Evolutionary conservation across 345 rosid genomes (phyloP), one percentile per base, ranked within the genome.

Genomic region (Hirschfeldia incana): DNA sequence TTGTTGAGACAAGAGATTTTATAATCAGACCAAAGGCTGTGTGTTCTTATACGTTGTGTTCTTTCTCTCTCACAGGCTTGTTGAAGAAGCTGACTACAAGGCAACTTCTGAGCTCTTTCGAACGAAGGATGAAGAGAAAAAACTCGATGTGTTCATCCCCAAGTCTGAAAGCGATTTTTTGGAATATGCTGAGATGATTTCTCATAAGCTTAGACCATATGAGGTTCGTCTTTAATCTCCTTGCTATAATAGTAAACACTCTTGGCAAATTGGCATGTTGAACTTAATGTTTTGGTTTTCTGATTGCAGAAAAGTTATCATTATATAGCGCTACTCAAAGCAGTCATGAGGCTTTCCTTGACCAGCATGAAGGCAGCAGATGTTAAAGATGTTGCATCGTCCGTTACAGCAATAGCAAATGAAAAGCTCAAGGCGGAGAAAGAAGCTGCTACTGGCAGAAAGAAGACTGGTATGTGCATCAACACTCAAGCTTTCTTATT

Each of bases 351-450:
- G 86, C 82, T 85, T 53, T 92, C 99, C 9, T 53, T 90, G 87
- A 85, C 86, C 33, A 37, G 82, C 78, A 62, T 93, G 85, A 96
- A 90, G 81, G 97, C 94, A 1, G 92, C 99, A 28, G 99, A 93
- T 84, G 97, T 90, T 60, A 92, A 92, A 85, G 99, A 96, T 15
- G 88, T 96, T 78, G 90, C 97, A 1, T 89, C 97, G 46, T 89
- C 99, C 4, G 62, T 96, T 65, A 87, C 94, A 69, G 92, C 99
- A 36, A 89, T 96, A 75, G 94, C 94, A 8, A 93, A 92, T 86
- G 99, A 93, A 77, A 95, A 96, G 77, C 83, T 96, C 49, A 96
- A 96, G 80, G 94, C 87, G 0, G 99, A 95, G 85, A 96, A 93
- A 86, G 99, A 96, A 88, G 92, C 92, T 83, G 78, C 75, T 61